Evolutionary conservation across 441 rosid genomes (phyloP).

Genomic region (Sinapis alba): DNA sequence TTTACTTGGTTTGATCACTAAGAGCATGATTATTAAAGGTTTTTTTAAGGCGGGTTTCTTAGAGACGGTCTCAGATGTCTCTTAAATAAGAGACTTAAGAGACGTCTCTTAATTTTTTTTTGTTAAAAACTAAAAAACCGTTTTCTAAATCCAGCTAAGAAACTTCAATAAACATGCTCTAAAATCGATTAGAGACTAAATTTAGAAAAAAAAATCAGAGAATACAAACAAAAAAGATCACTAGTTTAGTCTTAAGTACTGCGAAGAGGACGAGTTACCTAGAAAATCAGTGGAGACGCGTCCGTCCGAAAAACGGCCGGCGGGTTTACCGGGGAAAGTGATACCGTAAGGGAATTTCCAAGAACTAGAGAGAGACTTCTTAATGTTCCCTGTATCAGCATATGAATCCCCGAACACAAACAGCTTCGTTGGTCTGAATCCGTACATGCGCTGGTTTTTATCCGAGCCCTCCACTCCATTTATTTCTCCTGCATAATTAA

Average conservation of each 20-base stretch:
- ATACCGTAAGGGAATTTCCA: conserved; percentile 4
- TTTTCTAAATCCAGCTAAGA: no score
- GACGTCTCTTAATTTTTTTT: no score
- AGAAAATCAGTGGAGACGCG: conserved; percentile 10
- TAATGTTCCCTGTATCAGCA: conserved; percentile 9
- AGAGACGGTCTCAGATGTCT: no score
- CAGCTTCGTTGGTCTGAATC: conserved; percentile 12
- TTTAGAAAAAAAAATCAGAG: background rate
- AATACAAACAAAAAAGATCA: background rate
- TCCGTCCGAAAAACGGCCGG: conserved; percentile 10
- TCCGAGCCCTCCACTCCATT: conserved; percentile 3
- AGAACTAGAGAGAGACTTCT: background rate
- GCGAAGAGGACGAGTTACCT: background rate
- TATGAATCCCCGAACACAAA: conserved; percentile 13
- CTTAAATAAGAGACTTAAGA: no score
- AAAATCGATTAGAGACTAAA: background rate
- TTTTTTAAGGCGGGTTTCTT: no score
- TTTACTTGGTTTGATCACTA: background rate
- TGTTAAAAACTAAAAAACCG: no score
- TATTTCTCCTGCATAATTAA: background rate
- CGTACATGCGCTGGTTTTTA: background rate
- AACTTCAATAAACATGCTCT: no score
- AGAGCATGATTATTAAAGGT: no score
- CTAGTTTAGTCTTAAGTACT: background rate
- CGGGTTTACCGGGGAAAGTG: conserved; percentile 11